Conservation (phyloP, 2,329 filamentous ascomycete species). For the Fusarium drepaniforme region DNA sequence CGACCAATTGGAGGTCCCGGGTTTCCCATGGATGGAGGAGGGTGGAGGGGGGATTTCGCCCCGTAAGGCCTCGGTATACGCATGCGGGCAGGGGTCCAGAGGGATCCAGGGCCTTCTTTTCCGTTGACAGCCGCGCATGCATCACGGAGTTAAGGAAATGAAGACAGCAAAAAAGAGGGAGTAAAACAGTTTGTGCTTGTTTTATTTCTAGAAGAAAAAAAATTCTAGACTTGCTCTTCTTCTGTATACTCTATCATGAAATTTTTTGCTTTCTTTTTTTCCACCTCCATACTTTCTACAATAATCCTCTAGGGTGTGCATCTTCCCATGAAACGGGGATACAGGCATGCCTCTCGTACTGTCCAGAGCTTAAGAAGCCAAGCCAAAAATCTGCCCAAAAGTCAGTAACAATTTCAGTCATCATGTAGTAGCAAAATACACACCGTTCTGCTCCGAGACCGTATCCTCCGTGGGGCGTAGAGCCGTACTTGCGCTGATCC, state of each 20-base stretch:
- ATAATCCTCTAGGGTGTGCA: slow-evolving; percentile 73
- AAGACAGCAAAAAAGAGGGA: not conserved
- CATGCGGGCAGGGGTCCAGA: slow-evolving; percentile 27
- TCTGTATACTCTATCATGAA: slow-evolving; percentile 22
- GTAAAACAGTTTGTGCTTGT: slow-evolving; percentile 29
- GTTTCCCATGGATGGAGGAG: slow-evolving; percentile 35
- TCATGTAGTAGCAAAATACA: not conserved
- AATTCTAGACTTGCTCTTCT: slow-evolving; percentile 21
- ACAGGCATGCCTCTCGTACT: slow-evolving; percentile 77
- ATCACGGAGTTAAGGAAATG: not conserved
- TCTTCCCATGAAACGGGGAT: slow-evolving; percentile 84
- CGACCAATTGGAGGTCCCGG: slow-evolving; percentile 46
- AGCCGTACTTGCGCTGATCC: slow-evolving; percentile 94
- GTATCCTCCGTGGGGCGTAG: slow-evolving; percentile 92
- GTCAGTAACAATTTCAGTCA: slow-evolving; percentile 7
- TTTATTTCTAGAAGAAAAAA: slow-evolving; percentile 18
- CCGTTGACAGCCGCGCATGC: slow-evolving; percentile 33
- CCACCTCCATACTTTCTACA: slow-evolving; percentile 24
- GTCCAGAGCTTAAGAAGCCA: slow-evolving; percentile 75
- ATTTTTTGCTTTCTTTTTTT: slow-evolving; percentile 29
- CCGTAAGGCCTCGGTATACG: slow-evolving; percentile 45
- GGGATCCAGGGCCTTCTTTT: slow-evolving; percentile 38
- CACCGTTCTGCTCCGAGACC: slow-evolving; percentile 88
- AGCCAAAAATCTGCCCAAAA: slow-evolving; percentile 60
- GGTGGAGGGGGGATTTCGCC: slow-evolving; percentile 18